phyloP scores from a whole-genome alignment of 2,329 filamentous ascomycete species.

The Daldinia sp. region DNA sequence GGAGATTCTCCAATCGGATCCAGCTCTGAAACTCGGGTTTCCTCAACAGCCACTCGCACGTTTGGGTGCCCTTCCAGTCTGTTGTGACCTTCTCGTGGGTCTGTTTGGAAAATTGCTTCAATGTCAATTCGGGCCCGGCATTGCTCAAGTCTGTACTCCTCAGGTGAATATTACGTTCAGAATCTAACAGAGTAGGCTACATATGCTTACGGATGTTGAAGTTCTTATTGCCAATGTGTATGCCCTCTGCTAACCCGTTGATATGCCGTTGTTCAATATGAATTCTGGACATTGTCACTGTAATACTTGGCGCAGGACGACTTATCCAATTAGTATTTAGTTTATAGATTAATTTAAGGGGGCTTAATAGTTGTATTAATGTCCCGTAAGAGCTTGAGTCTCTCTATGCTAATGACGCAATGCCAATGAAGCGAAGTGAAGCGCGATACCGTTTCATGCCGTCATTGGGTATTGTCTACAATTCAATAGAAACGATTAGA shows the following conservation, averaged over 20 bases:
- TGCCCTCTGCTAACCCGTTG: neutral
- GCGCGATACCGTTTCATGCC: neutral
- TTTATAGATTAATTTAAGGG: neutral
- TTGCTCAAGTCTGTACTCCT: neutral
- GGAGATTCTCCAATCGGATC: neutral
- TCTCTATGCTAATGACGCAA: neutral
- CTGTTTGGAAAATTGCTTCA: constrained; percentile 1
- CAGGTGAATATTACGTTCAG: neutral
- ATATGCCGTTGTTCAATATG: neutral
- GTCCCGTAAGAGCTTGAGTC: neutral
- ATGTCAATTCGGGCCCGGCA: neutral
- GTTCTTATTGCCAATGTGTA: neutral
- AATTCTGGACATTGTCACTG: neutral
- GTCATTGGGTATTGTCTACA: neutral
- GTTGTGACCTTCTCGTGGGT: neutral
- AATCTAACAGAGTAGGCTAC: neutral
- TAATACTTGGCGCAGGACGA: neutral
- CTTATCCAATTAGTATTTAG: neutral
- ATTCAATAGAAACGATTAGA: neutral
- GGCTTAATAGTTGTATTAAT: neutral
- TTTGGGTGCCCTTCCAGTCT: neutral
- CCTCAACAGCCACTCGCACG: constrained; percentile 7
- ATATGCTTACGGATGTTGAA: constrained; percentile 1
- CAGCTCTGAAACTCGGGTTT: constrained; percentile 3
- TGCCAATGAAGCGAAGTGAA: neutral